Evolutionary conservation across 116 monocot species (phyloP).

Genomic region (Iris pallida): DNA sequence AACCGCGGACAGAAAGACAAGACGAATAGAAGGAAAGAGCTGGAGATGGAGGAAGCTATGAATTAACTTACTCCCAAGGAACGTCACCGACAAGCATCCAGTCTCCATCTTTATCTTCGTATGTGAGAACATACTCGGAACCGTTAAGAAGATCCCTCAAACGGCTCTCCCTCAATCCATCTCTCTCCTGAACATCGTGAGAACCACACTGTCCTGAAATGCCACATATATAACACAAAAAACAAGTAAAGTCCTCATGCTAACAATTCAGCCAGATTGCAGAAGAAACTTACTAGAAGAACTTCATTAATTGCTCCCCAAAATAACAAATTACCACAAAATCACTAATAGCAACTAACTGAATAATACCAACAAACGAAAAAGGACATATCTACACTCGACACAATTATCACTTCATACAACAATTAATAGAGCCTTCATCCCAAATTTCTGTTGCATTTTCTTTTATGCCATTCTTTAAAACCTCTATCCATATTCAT

Average conservation of each 20-base stretch:
- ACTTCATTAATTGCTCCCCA: too few species aligned
- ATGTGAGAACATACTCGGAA: conserved; percentile 45
- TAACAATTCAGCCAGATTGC: too few species aligned
- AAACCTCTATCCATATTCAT: too few species aligned
- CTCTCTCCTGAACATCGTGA: conserved; percentile 17
- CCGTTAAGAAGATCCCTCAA: conserved; percentile 28
- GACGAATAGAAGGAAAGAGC: background rate
- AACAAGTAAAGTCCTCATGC: conserved; percentile 1
- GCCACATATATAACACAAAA: background rate
- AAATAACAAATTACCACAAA: too few species aligned
- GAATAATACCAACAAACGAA: too few species aligned
- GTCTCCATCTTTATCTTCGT: conserved; percentile 57
- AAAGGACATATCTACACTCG: too few species aligned
- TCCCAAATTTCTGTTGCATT: too few species aligned
- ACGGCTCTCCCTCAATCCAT: conserved; percentile 19
- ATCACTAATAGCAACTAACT: too few species aligned
- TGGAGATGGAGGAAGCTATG: background rate
- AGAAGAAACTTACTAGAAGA: too few species aligned
- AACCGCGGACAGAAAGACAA: background rate
- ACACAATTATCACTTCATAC: too few species aligned
- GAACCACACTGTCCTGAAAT: conserved; percentile 29
- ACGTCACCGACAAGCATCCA: conserved; percentile 63
- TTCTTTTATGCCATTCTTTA: too few species aligned
- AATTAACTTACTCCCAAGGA: conserved; percentile 43
- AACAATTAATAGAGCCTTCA: too few species aligned